Evolutionary conservation across 2,329 filamentous ascomycete species (phyloP), one percentile per base, ranked within the genome.

Genomic region (Colletotrichum sojae): DNA sequence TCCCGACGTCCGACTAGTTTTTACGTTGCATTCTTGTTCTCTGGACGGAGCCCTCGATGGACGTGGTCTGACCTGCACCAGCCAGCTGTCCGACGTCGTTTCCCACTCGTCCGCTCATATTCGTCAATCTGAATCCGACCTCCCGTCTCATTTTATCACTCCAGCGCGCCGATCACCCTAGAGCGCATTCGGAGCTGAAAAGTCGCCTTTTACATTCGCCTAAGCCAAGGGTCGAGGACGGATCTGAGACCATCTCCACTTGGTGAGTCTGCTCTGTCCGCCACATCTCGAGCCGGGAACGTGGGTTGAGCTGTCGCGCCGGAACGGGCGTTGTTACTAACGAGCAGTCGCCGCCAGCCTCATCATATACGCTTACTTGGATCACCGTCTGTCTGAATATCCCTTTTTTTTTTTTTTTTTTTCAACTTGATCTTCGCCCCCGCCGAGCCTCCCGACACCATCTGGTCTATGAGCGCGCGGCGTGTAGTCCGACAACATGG

Each of bases 401-500:
- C 49, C 6, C 9, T 43, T n/a, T 20, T 20, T 18, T 60, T 39
- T 22, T 22, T 22, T 22, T 25, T 25, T 25, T 25, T 25, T 3
- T n/a, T n/a, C n/a, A n/a, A 51, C 76, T 81, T 80, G 79, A 78
- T 78, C 25, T 63, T 53, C 75, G 73, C 76, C 67, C 73, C 75
- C 54, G 75, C 76, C 65, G 76, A 76, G 55, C 46, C 59, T 55
- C 69, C 69, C 71, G 76, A 64, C 67, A 49, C 69, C 74, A 73
- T 48, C 75, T 77, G 70, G 71, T 71, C 69, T 73, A 51, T 78
- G 58, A 61, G 6, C n/a, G 20, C n/a, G 51, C 40, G 71, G 74
- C 76, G 66, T 36, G 8, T 75, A 74, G 73, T 73, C 73, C 70
- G 78, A 78, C 74, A 74, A 73, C 61, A 82, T 82, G 80, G 76